phyloP scores from a whole-genome alignment of 2,329 filamentous ascomycete species.

The Calonectria ilicicola region DNA sequence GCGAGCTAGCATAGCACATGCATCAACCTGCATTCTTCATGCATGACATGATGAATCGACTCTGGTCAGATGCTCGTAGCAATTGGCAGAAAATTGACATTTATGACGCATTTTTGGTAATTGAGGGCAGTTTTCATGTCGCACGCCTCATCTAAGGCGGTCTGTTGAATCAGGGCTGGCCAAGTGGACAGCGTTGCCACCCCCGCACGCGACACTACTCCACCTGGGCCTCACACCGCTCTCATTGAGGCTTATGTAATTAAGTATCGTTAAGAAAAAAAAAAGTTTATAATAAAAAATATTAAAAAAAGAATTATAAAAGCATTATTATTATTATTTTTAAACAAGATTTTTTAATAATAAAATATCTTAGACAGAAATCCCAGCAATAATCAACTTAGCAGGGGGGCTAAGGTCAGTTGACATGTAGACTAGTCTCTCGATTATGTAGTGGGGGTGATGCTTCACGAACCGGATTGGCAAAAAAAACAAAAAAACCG shows the following conservation, averaged over 20 bases:
- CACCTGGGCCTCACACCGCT: background rate
- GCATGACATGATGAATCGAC: background rate
- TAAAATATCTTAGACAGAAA: too few relatives aligned
- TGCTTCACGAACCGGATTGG: background rate
- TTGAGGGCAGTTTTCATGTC: background rate
- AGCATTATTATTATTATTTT: too few relatives aligned
- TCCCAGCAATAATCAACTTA: too few relatives aligned
- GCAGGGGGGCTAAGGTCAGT: too few relatives aligned
- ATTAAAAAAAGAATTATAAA: too few relatives aligned
- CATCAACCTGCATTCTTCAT: background rate
- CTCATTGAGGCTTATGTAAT: background rate
- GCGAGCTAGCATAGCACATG: background rate
- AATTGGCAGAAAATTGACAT: background rate
- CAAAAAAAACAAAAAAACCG: background rate
- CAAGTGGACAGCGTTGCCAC: background rate
- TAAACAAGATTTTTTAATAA: too few relatives aligned
- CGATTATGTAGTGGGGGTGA: background rate
- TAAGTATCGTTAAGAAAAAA: too few relatives aligned
- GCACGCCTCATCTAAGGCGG: background rate
- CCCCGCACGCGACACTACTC: background rate
- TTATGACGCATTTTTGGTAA: background rate
- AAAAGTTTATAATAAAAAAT: too few relatives aligned
- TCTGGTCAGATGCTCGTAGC: background rate
- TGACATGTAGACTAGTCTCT: too few relatives aligned
- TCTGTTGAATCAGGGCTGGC: background rate